Evolutionary conservation across 2,329 filamentous ascomycete genomes (phyloP), one percentile per base, ranked within the genome.

Genomic region (Pyrenochaeta sp.): DNA sequence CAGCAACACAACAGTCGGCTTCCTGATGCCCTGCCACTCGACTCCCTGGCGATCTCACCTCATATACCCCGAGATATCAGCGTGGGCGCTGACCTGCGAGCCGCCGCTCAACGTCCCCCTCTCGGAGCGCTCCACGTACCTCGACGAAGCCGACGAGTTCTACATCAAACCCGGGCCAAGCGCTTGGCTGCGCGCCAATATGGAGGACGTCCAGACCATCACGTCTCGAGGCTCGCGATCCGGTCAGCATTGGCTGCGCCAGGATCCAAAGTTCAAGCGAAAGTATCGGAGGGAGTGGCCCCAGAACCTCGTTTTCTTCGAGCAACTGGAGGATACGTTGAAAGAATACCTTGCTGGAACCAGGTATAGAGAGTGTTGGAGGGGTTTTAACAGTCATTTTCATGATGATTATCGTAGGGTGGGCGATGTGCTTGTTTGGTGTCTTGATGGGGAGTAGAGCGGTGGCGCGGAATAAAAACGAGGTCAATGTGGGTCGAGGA

Each of bases 41-140:
- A 97, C 93, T 0, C 93, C 94, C 2, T 97, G 94, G 93, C 88
- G 92, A 61, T 91, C 88, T 11, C 89, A 95, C 63, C 81, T 97
- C 26, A 78, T 95, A 48, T 83, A 94, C 63, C 83, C 89, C 0
- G 74, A 77, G 20, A 84, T 96, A 39, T 74, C 83, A 44, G 91
- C 90, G 3, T 92, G 92, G 78, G 93, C 92, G 0, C 77, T 97
- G 11, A 88, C 88, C 5, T 99, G 94, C 71, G 92, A 96, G 58
- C 94, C 94, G 2, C 94, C 94, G 0, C 74, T 99, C 9, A 75
- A 86, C 59, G 78, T 91, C 0, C 76, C 80, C 18, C 77, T 81
- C 0, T 69, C 74, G 6, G 81, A 89, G 65, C 84, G 92, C 28
- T 76, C 74, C 1, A 64, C 65, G 2, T 99, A 99, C 71, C 75